Evolutionary conservation across 805 yeast species (phyloP), one percentile per base, ranked within the genome.

Genomic region (Candida namnaoensis): DNA sequence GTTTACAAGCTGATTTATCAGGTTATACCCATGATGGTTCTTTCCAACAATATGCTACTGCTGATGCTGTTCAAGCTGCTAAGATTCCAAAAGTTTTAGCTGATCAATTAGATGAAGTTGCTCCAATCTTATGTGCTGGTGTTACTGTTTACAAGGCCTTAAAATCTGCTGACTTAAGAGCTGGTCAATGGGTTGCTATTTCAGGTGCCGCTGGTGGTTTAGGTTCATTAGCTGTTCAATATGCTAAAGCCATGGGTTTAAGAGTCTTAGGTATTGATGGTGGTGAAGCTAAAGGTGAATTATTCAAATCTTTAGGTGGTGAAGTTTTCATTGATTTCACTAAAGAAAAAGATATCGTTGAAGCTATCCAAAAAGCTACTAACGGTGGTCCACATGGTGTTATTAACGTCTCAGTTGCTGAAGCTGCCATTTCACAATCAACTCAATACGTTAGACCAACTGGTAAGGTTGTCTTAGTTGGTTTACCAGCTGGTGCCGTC

Each of bases 181-280:
- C 88, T 35, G 90, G 91, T 57, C 78, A 82, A 60, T 82, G 83
- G 82, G 84, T 81, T 49, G 77, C 78, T 48, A 69, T 82, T 47
- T 77, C 87, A 41, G 90, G 91, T 69, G 88, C 88, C 48, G 86
- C 79, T 60, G 90, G 90, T 62, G 90, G 91, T 59, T 72, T 82
- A 62, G 91, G 90, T 60, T 73, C 87, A 38, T 67, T 82, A 50
- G 88, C 88, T 44, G 69, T 82, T 53, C 90, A 82, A 67, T 83
- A 80, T 66, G 88, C 85, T 48, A 72, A 66, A 54, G 88, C 87
- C 47, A 77, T 81, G 86, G 91, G 90, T 56, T 71, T 68, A 65
- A 74, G 75, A 68, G 87, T 81, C 44, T 56, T 82, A 26, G 88
- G 77, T 54, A 80, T 82, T 52, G 91, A 82, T 56, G 87, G 85